A percentile compares a stretch with the other conserved stretches of the same genome.
phyloP scores from a whole-genome alignment of 1,284 basidiomycete genomes.

The Cutaneotrichosporon sp. region DNA sequence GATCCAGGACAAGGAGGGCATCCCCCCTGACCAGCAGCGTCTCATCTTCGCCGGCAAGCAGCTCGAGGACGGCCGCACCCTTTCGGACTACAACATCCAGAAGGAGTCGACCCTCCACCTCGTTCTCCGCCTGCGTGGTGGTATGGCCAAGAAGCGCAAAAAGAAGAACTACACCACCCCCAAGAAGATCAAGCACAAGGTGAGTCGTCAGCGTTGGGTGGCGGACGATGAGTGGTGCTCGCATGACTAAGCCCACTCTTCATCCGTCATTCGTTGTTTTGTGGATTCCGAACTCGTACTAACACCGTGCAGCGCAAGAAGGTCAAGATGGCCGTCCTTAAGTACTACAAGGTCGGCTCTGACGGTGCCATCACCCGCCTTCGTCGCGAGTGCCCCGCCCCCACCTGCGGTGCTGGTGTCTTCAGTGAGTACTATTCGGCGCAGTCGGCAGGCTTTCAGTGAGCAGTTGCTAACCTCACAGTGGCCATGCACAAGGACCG shows the following conservation, averaged over 20 bases:
- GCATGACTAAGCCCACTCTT: neutral
- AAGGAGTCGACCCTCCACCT: conserved; percentile 95
- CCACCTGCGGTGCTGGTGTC: conserved; percentile 84
- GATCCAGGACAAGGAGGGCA: conserved; percentile 95
- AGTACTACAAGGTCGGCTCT: conserved; percentile 98
- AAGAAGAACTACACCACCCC: conserved; percentile 85
- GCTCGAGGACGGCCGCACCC: conserved; percentile 88
- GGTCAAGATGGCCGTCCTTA: conserved; percentile 98
- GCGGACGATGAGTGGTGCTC: neutral
- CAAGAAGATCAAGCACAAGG: conserved; percentile 65
- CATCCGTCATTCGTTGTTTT: neutral
- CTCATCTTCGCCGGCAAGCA: conserved; percentile 99
- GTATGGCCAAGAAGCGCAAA: conserved; percentile 94
- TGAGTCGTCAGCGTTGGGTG: neutral
- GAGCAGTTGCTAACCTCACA: conserved; percentile 59
- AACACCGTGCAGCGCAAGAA: conserved; percentile 99
- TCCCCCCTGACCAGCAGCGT: conserved; percentile 80
- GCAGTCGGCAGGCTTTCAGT: neutral
- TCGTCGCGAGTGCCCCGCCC: conserved; percentile 74
- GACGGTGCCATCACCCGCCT: conserved; percentile 99
- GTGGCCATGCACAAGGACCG: conserved; percentile 95
- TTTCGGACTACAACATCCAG: conserved; percentile 93
- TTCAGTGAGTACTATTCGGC: neutral
- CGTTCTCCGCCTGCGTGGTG: conserved; percentile 80
- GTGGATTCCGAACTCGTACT: neutral